Evolutionary conservation across 2,329 filamentous ascomycete species (phyloP).

Genomic region (Graphiopsis chlorocephala): DNA sequence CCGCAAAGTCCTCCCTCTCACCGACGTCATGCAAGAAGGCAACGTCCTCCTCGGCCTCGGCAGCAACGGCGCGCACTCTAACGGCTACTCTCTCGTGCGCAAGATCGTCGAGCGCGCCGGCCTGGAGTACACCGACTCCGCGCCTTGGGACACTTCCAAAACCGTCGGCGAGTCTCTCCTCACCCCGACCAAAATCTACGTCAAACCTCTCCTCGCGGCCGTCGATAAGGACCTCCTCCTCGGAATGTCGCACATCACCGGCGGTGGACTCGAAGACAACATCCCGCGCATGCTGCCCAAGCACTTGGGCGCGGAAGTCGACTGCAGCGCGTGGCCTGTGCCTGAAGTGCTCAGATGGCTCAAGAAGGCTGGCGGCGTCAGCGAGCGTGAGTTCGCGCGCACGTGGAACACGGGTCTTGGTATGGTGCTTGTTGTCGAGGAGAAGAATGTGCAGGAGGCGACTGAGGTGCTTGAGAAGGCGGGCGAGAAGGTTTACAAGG

Average conservation of each 20-base stretch:
- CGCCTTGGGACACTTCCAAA: constrained; percentile 69
- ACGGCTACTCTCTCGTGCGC: constrained; percentile 95
- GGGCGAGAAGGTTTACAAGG: constrained; percentile 73
- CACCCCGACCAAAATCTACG: constrained; percentile 91
- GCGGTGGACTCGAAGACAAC: constrained; percentile 89
- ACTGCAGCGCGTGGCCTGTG: constrained; percentile 71
- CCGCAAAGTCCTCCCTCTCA: constrained; percentile 69
- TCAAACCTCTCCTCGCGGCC: constrained; percentile 65
- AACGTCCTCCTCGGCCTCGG: constrained; percentile 83
- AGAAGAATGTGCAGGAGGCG: constrained; percentile 61
- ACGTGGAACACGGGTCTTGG: constrained; percentile 95
- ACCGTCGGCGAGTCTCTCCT: constrained; percentile 75
- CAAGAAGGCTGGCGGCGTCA: constrained; percentile 68
- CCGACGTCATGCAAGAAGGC: constrained; percentile 71
- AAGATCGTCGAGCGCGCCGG: constrained; percentile 77
- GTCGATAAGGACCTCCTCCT: constrained; percentile 66
- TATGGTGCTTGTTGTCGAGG: constrained; percentile 82
- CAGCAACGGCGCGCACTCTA: constrained; percentile 88
- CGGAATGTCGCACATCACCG: constrained; percentile 95
- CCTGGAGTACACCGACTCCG: constrained; percentile 66
- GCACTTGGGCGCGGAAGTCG: constrained; percentile 74
- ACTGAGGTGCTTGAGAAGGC: constrained; percentile 58
- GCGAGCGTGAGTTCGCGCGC: constrained; percentile 75
- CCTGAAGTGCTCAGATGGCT: constrained; percentile 86
- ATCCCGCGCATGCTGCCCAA: constrained; percentile 88